These are phyloP conservation scores for Hanseniaspora osmophila DNA, from an alignment of 805 yeast genomes.

Conservation along the genomic window DNA sequence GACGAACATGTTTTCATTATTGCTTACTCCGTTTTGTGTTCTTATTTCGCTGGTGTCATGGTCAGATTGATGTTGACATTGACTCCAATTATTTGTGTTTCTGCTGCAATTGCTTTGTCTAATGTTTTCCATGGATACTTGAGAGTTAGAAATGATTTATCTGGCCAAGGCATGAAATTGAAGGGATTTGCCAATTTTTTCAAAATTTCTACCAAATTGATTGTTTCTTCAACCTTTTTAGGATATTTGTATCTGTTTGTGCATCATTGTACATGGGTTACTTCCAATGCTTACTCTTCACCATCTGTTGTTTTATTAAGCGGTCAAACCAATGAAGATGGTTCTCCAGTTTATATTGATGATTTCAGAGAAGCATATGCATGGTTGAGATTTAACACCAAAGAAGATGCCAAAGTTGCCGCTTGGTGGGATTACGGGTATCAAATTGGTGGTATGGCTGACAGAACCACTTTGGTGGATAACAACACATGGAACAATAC, in stretches of 20 bases:
- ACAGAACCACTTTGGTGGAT: conserved; percentile 93
- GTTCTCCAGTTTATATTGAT: conserved; percentile 72
- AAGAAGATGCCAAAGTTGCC: conserved; percentile 90
- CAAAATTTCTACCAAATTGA: conserved; percentile 31
- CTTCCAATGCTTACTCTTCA: conserved; percentile 87
- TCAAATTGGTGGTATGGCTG: conserved; percentile 99
- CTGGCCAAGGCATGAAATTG: not conserved
- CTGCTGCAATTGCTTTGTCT: conserved; percentile 80
- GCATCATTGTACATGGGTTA: conserved; percentile 93
- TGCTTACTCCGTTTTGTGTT: conserved; percentile 82
- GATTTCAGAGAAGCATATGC: conserved; percentile 98
- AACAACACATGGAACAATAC: conserved; percentile 99
- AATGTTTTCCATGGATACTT: conserved; percentile 71
- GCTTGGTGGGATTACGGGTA: conserved; percentile 99
- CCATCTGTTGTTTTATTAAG: conserved; percentile 94
- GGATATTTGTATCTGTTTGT: conserved; percentile 73
- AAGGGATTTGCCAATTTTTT: not conserved
- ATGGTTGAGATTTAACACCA: conserved; percentile 96
- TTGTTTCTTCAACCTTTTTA: conserved; percentile 54
- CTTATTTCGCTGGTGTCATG: conserved; percentile 98
- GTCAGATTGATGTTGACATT: conserved; percentile 92
- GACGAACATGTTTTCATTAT: conserved; percentile 90
- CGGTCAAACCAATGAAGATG: conserved; percentile 51
- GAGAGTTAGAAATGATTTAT: conserved; percentile 32
- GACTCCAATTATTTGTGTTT: conserved; percentile 90